Base-by-base conservation (phyloP, 176 grass and related monocot species). In the Ampelocalamus luodianensis region DNA sequence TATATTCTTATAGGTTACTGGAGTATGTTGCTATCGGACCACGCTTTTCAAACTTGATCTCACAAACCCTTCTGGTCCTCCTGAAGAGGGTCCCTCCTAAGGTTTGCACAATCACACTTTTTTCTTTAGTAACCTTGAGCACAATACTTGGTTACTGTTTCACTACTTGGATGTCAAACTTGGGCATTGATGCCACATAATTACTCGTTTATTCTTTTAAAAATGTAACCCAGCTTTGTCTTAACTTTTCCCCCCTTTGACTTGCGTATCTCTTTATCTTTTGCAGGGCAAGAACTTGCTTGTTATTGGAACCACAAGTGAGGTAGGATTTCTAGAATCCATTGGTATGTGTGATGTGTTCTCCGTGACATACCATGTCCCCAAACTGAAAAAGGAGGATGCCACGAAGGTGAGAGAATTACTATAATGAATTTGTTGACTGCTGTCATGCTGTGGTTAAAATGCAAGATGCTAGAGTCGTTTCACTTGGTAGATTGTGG, bases 61-160 rank as follows among this genome's bases (percentile, higher is more conserved):
- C 87, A 58, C 91, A 95, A 85, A 99, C 93, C 22, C 90, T 99
- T 53, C 58, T 96, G 65, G 93, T 94, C 44, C 93, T 96, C 50
- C 91, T 99, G 74, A 99, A 96, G 74, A 92, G 91, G 84, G 85
- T 99, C 88, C 96, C 96, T 80, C 93, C 96, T 5, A 96, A 99
- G 89, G 81, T 90, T 83, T 83, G 79, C 27, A 42, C 81, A 70
- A 72, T 66, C 42, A 15, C 46, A 37, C 45, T 83, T 83, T 83
- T 44, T 62, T 40, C 8, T 83, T 65, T 26, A 77, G 20, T 87
- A 69, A 61, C 27, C 58, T 68, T 50, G 38, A 53, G 23, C 61
- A 58, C 6, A 72, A 23, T 81, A 72, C 43, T 45, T 79, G 5
- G 15, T 64, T 71, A 49, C 18, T 69, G 63, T 69, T 84, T 77